Evolutionary conservation across 1,139 yeast species (phyloP), one percentile per base, ranked within the genome.

Genomic region (Hyphopichia pseudoburtonii): DNA sequence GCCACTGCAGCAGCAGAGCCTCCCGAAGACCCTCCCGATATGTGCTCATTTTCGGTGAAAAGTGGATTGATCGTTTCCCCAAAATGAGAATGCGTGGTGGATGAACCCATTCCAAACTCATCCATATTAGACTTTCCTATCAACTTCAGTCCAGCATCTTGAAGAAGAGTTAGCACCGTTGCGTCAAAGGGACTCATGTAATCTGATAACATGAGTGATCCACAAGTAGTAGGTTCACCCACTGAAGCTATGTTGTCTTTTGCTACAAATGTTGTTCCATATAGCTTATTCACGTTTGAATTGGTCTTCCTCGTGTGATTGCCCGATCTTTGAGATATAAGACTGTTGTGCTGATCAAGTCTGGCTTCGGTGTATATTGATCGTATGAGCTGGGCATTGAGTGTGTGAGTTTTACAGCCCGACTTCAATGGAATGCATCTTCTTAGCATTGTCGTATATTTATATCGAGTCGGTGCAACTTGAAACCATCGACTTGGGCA

Each of bases 81-180:
- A 54, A 65, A 82, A 37, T 47, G 64, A 7, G 83, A 78, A 54
- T 70, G 75, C 28, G 76, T 72, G 51, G 59, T 82, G 1, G 82
- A 72, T 4, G 87, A 81, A 2, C 98, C 99, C 98, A 94, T 94
- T 1, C 95, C 98, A 64, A 92, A 94, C 62, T 94, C 97, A 62
- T 94, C 99, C 76, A 94, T 69, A 50, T 92, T 92, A n/a, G 95
- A 76, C 59, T 90, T 92, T 0, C 96, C 97, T 0, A 81, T 62
- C n/a, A 82, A 55, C 1, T 59, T 50, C 17, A 74, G 71, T 0
- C 89, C 87, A 3, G 72, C 67, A 0, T 58, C 48, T 12, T 69
- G 57, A n/a, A 92, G 59, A 7, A 81, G 64, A 2, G 58, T 47
- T 0, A 80, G 78, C 2, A 83, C 86, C 0, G 97, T 87, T 5